These are phyloP conservation scores for Apiospora malaysiana DNA, from an alignment of 2,329 filamentous ascomycete species.

Conservation along the genomic window DNA sequence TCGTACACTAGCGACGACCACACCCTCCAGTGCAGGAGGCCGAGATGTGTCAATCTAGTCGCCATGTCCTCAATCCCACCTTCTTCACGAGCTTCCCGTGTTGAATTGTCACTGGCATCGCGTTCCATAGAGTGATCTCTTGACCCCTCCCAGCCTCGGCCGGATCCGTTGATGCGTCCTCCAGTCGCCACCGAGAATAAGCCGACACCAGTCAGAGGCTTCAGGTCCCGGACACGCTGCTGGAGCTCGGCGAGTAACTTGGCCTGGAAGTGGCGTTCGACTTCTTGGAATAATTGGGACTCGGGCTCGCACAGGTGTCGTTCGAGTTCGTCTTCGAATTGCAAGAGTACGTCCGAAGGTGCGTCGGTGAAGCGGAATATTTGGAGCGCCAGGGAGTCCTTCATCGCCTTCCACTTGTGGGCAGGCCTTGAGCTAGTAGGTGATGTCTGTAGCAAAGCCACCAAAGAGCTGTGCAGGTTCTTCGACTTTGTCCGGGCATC, in stretches of 20 bases:
- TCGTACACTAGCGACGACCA: conserved; percentile 80
- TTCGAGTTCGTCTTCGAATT: conserved; percentile 56
- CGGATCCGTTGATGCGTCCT: conserved; percentile 49
- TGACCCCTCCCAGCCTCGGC: conserved; percentile 42
- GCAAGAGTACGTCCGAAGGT: conserved; percentile 52
- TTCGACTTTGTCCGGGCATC: conserved; percentile 49
- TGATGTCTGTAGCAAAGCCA: conserved; percentile 60
- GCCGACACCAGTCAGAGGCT: conserved; percentile 55
- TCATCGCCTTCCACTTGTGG: conserved; percentile 59
- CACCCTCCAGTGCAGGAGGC: conserved; percentile 87
- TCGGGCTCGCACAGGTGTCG: conserved; percentile 50
- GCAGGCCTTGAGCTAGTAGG: conserved; percentile 46
- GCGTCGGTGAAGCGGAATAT: conserved; percentile 63
- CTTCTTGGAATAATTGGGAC: conserved; percentile 52
- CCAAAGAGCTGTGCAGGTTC: conserved; percentile 58
- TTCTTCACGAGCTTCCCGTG: conserved; percentile 53
- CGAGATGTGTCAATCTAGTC: conserved; percentile 80
- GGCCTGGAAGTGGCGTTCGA: conserved; percentile 56
- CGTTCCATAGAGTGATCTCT: conserved; percentile 32
- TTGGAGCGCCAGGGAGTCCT: conserved; percentile 60
- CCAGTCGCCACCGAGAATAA: conserved; percentile 63
- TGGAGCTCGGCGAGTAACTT: conserved; percentile 56
- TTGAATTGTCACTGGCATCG: conserved; percentile 31
- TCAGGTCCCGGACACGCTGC: conserved; percentile 58
- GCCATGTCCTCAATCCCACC: conserved; percentile 70